These are phyloP conservation scores for Caulochytrium protostelioides DNA, from an alignment of 371 early-diverging fungal species.

Conservation along the genomic window DNA sequence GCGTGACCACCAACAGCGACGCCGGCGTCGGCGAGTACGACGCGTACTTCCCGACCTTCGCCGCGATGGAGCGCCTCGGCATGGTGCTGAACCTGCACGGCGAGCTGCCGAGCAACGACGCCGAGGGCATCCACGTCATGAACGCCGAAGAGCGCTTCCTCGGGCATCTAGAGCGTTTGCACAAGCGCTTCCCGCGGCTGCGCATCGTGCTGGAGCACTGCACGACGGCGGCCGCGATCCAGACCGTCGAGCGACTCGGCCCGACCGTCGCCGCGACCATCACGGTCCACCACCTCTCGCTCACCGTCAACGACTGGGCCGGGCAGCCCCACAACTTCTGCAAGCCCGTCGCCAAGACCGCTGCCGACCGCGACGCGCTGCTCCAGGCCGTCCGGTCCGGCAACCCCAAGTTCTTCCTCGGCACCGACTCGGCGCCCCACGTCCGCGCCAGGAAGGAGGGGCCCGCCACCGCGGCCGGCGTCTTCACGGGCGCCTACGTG, in stretches of 20 bases:
- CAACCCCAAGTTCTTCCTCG: constrained; percentile 87
- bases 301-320: constrained; percentile 91
- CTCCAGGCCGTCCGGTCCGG: constrained; percentile 55
- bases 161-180: constrained; percentile 56
- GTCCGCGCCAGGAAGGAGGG: constrained; percentile 66
- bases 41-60: constrained; percentile 72
- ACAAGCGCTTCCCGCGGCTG: constrained; percentile 69
- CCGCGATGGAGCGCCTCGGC: constrained; percentile 79
- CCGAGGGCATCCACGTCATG: constrained; percentile 63
- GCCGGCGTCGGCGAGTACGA: constrained; percentile 77
- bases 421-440: constrained; percentile 92
- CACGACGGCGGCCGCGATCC: constrained; percentile 78
- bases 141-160: constrained; percentile 91
- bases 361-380: constrained; percentile 74
- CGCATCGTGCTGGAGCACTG: constrained; percentile 93
- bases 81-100: constrained; percentile 91
- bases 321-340: constrained; percentile 87
- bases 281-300: constrained; percentile 78
- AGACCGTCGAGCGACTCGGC: constrained; percentile 70
- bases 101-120: constrained; percentile 64
- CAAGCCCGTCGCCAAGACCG: constrained; percentile 94
- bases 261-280: constrained; percentile 81
- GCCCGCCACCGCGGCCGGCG: constrained; percentile 60
- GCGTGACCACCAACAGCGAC: constrained; percentile 93
- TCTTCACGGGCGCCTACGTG: constrained; percentile 69